These are phyloP conservation scores for Blastocystis sp. DNA, from an alignment of 352 stramenopile genomes.

Conservation along the genomic window DNA sequence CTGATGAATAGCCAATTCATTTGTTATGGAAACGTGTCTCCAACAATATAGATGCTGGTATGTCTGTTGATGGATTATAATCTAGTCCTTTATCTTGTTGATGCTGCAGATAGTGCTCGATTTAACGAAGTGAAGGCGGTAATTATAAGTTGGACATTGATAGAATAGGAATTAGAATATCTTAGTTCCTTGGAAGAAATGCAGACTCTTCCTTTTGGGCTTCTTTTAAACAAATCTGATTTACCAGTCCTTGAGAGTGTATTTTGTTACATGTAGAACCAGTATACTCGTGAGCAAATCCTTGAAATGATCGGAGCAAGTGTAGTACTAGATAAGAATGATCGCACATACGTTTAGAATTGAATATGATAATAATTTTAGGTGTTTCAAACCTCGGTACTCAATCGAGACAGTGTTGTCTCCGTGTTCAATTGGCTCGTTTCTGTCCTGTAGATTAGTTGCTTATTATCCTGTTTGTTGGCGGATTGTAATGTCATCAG, in stretches of 20 bases:
- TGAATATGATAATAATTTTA: not conserved
- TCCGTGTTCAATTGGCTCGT: not conserved
- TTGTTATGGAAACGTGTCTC: slow-evolving; percentile 30
- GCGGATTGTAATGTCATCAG: not conserved
- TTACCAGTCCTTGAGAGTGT: not conserved
- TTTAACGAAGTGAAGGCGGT: slow-evolving; percentile 27
- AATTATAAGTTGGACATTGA: not conserved
- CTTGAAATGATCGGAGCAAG: not conserved
- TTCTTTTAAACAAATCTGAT: slow-evolving; percentile 41
- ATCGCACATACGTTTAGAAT: not conserved
- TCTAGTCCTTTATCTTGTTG: slow-evolving; percentile 20
- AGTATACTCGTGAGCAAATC: not conserved
- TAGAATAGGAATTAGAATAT: not conserved
- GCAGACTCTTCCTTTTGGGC: not conserved
- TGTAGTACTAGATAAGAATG: not conserved
- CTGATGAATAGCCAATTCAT: not conserved
- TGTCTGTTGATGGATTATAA: not conserved
- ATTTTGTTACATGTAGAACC: not conserved
- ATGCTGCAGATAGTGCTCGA: not conserved
- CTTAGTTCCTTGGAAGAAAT: not conserved
- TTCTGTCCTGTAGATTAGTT: slow-evolving; percentile 1
- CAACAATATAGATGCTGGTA: slow-evolving; percentile 13
- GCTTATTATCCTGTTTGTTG: not conserved
- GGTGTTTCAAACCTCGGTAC: slow-evolving; percentile 28
- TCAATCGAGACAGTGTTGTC: not conserved